Conservation (phyloP, 257 asterid genomes). For the Euphrasia confusa region DNA sequence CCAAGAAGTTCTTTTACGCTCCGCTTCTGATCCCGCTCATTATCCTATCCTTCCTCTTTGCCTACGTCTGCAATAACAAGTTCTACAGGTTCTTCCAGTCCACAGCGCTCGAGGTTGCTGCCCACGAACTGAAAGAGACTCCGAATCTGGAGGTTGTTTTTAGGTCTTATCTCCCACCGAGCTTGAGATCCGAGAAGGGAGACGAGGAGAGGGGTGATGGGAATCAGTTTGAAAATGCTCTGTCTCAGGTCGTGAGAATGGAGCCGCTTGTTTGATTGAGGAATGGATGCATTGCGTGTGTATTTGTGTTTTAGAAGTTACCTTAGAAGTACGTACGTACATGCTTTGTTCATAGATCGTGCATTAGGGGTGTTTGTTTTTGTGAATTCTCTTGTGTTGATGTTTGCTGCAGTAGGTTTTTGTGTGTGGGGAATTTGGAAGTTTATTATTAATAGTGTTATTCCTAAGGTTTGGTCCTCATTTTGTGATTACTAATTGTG, state of each 20-base stretch:
- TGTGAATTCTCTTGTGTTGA: too few relatives aligned
- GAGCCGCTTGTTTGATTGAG: conserved; percentile 33
- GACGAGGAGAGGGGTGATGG: conserved; percentile 61
- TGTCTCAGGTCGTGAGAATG: conserved; percentile 50
- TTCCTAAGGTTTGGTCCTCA: too few relatives aligned
- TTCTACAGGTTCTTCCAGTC: conserved; percentile 57
- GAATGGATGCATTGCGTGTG: conserved; percentile 14
- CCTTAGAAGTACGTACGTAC: too few relatives aligned
- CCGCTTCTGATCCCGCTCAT: conserved; percentile 57
- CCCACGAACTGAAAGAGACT: conserved; percentile 53
- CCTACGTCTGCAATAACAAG: conserved; percentile 40
- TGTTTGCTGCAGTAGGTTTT: too few relatives aligned
- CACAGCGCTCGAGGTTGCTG: conserved; percentile 69
- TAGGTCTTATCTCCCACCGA: conserved; percentile 61
- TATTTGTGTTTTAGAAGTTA: background rate
- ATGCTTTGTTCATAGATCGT: too few relatives aligned
- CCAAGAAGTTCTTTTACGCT: conserved; percentile 42
- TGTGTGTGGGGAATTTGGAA: too few relatives aligned
- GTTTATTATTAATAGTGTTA: too few relatives aligned
- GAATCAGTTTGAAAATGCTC: conserved; percentile 63
- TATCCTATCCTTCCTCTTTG: conserved; percentile 44
- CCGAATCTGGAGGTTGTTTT: conserved; percentile 64
- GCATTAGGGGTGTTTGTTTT: too few relatives aligned
- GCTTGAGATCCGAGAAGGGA: conserved; percentile 59
- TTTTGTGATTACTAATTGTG: too few relatives aligned